phyloP scores from a whole-genome alignment of 202 grass and related monocot genomes.

The Sporobolus alterniflorus region DNA sequence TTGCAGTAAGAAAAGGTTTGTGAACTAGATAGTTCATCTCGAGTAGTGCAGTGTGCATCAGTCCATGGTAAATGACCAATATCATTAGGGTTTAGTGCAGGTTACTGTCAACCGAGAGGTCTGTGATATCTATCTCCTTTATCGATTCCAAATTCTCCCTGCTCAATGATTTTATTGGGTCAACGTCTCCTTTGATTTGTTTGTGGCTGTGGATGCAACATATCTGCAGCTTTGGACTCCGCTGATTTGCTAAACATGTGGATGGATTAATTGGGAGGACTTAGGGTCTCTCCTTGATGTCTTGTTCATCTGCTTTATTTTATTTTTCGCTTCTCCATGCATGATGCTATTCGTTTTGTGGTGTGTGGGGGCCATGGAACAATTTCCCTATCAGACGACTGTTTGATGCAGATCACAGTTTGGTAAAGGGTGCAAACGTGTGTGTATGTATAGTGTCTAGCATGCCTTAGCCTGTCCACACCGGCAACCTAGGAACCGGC shows the following conservation, averaged over 20 bases:
- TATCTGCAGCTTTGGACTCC: constrained; percentile 4
- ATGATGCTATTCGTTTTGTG: constrained; percentile 38
- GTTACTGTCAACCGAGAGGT: constrained; percentile 43
- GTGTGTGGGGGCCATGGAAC: constrained; percentile 31
- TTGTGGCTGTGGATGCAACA: constrained; percentile 45
- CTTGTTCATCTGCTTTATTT: constrained; percentile 7
- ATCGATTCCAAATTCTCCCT: constrained; percentile 20
- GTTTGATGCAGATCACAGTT: constrained; percentile 1
- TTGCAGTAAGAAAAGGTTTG: background rate
- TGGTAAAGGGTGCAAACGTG: background rate
- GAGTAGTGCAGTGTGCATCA: background rate
- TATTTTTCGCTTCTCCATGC: background rate
- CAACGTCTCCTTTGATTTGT: background rate
- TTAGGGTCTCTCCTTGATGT: background rate
- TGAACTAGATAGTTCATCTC: constrained; percentile 34
- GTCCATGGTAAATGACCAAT: constrained; percentile 4
- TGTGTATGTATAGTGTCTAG: no score
- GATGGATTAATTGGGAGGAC: background rate
- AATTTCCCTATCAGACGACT: constrained; percentile 7
- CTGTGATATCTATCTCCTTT: constrained; percentile 36
- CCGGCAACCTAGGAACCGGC: no score
- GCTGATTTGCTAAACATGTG: constrained; percentile 17
- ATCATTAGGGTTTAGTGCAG: no score
- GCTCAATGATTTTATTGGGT: background rate
- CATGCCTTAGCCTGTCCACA: no score